These are phyloP conservation scores for Phytophthora meadii DNA, from an alignment of 352 stramenopile species.

Conservation along the genomic window DNA sequence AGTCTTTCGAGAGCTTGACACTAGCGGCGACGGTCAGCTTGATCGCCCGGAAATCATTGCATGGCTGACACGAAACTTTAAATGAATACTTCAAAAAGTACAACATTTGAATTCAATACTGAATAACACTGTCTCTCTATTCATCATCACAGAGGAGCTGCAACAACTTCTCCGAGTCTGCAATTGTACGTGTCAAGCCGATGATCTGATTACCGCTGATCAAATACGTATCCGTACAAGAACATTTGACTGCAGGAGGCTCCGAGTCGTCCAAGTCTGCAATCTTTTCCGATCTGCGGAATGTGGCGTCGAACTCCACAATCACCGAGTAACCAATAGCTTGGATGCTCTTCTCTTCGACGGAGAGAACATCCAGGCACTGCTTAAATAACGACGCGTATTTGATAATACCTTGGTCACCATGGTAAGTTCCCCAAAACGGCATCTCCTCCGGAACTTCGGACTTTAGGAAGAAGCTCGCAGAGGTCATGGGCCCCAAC, in stretches of 20 bases:
- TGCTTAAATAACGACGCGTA: slow-evolving; percentile 75
- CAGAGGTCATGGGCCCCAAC: slow-evolving; percentile 58
- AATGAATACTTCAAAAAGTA: slow-evolving; percentile 13
- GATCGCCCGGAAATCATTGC: slow-evolving; percentile 64
- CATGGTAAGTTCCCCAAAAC: slow-evolving; percentile 82
- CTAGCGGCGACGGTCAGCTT: slow-evolving; percentile 64
- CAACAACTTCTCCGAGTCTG: slow-evolving; percentile 81
- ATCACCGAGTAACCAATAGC: slow-evolving; percentile 81
- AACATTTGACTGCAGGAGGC: slow-evolving; percentile 54
- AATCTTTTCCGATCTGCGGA: slow-evolving; percentile 49
- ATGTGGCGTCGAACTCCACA: slow-evolving; percentile 76
- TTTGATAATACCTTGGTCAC: slow-evolving; percentile 66
- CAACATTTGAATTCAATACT: slow-evolving; percentile 10
- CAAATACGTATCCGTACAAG: slow-evolving; percentile 81
- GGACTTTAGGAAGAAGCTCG: slow-evolving; percentile 78
- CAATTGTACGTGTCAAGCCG: slow-evolving; percentile 79
- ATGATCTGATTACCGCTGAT: slow-evolving; percentile 79
- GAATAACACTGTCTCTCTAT: slow-evolving; percentile 32
- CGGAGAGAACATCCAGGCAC: slow-evolving; percentile 61
- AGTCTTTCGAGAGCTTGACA: slow-evolving; percentile 70
- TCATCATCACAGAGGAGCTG: slow-evolving; percentile 63
- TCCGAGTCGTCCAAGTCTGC: slow-evolving; percentile 34
- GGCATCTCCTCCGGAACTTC: slow-evolving; percentile 83
- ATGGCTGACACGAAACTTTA: slow-evolving; percentile 62
- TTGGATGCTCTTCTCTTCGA: slow-evolving; percentile 72